Conservation (phyloP, 2,329 filamentous ascomycete species). For the Sarocladium strictum region DNA sequence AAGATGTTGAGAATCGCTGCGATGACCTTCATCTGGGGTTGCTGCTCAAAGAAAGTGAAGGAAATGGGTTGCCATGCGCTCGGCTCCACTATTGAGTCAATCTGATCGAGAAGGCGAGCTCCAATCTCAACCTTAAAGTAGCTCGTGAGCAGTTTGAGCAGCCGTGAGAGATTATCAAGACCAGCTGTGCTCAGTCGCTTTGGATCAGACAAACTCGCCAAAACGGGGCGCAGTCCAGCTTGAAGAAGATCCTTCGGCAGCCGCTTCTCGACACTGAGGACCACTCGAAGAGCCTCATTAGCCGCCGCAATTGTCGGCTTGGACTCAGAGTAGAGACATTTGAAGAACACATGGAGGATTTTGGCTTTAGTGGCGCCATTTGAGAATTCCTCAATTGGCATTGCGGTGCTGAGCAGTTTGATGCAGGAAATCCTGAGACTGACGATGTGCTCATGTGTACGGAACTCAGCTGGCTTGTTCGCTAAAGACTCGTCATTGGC, state of each 20-base stretch:
- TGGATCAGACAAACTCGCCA: constrained; percentile 92
- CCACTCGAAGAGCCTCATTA: constrained; percentile 81
- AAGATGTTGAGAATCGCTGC: constrained; percentile 95
- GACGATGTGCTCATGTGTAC: constrained; percentile 92
- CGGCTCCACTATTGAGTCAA: constrained; percentile 83
- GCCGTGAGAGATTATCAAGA: constrained; percentile 81
- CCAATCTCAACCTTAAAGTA: constrained; percentile 99
- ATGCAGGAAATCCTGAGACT: constrained; percentile 90
- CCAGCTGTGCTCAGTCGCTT: constrained; percentile 84
- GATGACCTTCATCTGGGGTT: constrained; percentile 88
- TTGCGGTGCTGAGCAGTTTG: constrained; percentile 84
- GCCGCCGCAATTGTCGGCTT: constrained; percentile 89
- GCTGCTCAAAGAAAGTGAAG: constrained; percentile 91
- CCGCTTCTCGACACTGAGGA: constrained; percentile 83
- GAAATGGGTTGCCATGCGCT: constrained; percentile 79
- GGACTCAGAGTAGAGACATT: constrained; percentile 89
- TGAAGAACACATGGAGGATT: constrained; percentile 96
- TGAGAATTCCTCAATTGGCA: constrained; percentile 86
- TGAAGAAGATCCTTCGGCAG: constrained; percentile 93
- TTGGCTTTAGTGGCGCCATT: constrained; percentile 60
- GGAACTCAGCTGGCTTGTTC: constrained; percentile 87
- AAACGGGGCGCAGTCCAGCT: constrained; percentile 86
- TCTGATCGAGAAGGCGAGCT: constrained; percentile 83
- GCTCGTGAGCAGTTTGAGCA: constrained; percentile 87
- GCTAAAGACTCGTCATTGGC: constrained; percentile 89